A percentile compares a stretch with the other conserved stretches of the same genome.
Evolutionary conservation across 2,329 filamentous ascomycete genomes (phyloP).

Genomic region (Orbilia quercus): DNA sequence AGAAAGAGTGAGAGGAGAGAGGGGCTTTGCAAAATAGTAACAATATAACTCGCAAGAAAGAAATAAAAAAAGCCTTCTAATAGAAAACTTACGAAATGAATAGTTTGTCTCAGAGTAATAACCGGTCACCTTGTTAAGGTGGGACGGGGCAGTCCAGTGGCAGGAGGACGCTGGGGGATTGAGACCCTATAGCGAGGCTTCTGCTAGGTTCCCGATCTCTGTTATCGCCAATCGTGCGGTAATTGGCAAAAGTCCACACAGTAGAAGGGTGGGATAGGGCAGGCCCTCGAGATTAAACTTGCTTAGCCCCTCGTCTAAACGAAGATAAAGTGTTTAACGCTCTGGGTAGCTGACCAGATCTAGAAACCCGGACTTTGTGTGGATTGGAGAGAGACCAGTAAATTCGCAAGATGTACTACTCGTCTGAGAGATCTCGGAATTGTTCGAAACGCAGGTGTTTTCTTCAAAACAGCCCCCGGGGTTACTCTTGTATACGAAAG

Average conservation of each 20-base stretch:
- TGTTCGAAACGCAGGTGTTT: constrained; percentile 55
- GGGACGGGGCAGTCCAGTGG: constrained; percentile 55
- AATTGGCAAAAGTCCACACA: constrained; percentile 54
- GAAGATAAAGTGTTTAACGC: constrained; percentile 51
- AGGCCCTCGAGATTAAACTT: constrained; percentile 55
- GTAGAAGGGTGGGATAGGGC: constrained; percentile 50
- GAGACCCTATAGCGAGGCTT: constrained; percentile 49
- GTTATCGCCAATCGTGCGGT: constrained; percentile 56
- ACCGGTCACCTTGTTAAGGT: constrained; percentile 53
- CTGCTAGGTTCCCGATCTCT: constrained; percentile 49
- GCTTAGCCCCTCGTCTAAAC: constrained; percentile 54
- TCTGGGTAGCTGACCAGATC: constrained; percentile 41
- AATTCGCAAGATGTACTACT: constrained; percentile 51
- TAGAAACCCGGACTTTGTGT: constrained; percentile 40
- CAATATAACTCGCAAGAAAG: constrained; percentile 35
- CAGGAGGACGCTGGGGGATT: constrained; percentile 38
- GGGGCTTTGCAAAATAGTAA: constrained; percentile 50
- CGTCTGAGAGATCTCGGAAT: constrained; percentile 48
- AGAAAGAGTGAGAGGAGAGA: no score
- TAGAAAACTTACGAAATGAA: constrained; percentile 55
- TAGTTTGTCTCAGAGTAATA: constrained; percentile 57
- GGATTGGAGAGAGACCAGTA: constrained; percentile 49
- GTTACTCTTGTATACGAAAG: constrained; percentile 44
- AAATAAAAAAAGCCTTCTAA: constrained; percentile 45
- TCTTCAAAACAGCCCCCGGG: constrained; percentile 47